Base-by-base conservation (phyloP, 805 yeast genomes). In the Ogataea siamensis region DNA sequence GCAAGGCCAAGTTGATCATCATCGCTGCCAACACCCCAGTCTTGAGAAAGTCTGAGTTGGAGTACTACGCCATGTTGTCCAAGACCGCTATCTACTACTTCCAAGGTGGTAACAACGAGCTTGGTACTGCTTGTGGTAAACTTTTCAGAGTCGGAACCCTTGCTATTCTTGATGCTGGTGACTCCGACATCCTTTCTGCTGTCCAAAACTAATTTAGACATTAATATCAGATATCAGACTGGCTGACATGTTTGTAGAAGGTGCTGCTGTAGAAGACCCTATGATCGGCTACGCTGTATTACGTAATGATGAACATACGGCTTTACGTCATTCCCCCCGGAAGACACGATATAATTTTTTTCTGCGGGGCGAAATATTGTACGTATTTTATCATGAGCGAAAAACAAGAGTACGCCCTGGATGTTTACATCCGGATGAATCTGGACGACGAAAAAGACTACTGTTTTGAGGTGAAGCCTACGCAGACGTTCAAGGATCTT, bases 71-170 rank as follows among this genome's bases (percentile, higher is more conserved):
- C 67, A 91, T 93, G 99, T 84, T 93, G 72, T 85, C 98, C 71
- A 91, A 89, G 87, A 86, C 96, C 70, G 80, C 79, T 67, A 83
- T 82, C 57, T 89, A 91, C 93, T 94, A 89, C 89, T 93, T 89
- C 95, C 93, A 83, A 76, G 98, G 97, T 80, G 95, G 96, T 74
- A 91, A 91, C 96, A 91, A 91, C 78, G 98, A 91, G 79, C 87
- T 91, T 68, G 98, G 97, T 80, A 93, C 99, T 63, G 96, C 96
- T 62, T 91, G 96, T 78, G 99, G 99, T 89, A 91, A 87, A 76
- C 87, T 93, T 67, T 93, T 93, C 96, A 87, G 97, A 80, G 98
- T 93, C 63, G 98, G 98, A 80, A 91, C 89, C 66, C 77, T 93
- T 65, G 78, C 97, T 65, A 72, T 93, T 64, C 77, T 91, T 66